phyloP scores from a whole-genome alignment of 305 asterid species.

The Fraxinus baroniana region DNA sequence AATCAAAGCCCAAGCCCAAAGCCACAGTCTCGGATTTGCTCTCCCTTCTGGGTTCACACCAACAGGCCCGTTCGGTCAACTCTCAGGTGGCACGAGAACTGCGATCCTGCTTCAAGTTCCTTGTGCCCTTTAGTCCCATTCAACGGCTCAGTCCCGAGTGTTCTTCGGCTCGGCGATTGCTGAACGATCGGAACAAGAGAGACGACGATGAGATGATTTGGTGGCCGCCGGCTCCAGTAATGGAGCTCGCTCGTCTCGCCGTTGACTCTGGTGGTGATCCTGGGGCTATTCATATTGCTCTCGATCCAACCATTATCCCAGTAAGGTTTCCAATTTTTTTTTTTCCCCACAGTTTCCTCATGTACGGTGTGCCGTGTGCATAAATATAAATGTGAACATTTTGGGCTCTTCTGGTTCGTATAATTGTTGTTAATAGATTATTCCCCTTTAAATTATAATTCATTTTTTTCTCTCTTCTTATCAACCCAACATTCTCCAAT shows the following conservation, averaged over 20 bases:
- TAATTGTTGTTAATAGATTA: too few species aligned
- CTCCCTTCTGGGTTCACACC: too few species aligned
- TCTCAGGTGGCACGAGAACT: slow-evolving; percentile 49
- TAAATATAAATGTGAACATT: neutral
- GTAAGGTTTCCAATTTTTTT: slow-evolving; percentile 32
- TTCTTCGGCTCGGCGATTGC: slow-evolving; percentile 30
- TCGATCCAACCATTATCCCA: slow-evolving; percentile 63
- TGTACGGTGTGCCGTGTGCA: neutral
- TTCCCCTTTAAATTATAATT: too few species aligned
- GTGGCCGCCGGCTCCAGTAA: slow-evolving; percentile 70
- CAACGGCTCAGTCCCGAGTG: neutral
- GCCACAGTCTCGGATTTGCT: too few species aligned
- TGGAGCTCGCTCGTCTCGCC: slow-evolving; percentile 83
- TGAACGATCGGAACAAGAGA: slow-evolving; percentile 20
- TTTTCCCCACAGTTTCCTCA: neutral
- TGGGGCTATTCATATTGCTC: slow-evolving; percentile 62
- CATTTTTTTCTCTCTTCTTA: too few species aligned
- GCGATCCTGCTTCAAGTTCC: slow-evolving; percentile 66
- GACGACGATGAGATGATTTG: slow-evolving; percentile 48
- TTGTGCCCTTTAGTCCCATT: slow-evolving; percentile 47
- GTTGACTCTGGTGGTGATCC: slow-evolving; percentile 82
- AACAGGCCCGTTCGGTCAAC: too few species aligned
- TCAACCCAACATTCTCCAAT: too few species aligned
- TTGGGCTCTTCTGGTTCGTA: neutral
- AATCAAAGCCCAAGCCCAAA: slow-evolving; percentile 14